phyloP scores from a whole-genome alignment of 169 alveolate species.

The Gregarina niphandrodes region DNA sequence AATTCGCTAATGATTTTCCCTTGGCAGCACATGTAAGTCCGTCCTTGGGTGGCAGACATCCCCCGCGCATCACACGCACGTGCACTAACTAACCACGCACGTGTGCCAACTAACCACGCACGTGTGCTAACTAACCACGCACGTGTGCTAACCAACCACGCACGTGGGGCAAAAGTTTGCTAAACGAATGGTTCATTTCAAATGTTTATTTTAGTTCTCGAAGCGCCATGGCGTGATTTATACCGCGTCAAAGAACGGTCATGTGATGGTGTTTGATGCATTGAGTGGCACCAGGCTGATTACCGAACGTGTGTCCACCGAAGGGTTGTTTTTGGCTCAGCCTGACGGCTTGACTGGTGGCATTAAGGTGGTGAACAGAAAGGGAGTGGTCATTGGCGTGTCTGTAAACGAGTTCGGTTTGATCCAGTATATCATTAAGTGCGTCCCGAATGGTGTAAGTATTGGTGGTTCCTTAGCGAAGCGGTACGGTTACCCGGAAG shows the following conservation, averaged over 20 bases:
- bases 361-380: constrained; percentile 25
- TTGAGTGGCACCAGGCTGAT: background rate
- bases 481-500: constrained; percentile 21
- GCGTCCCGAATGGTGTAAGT: background rate
- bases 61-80: no score
- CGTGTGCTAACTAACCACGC: no score
- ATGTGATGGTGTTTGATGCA: background rate
- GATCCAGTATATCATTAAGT: background rate
- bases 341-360: constrained; percentile 27
- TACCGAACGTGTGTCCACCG: background rate
- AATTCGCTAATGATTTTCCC: background rate
- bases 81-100: no score
- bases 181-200: background rate
- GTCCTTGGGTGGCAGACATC: no score
- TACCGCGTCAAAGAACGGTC: background rate
- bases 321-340: background rate
- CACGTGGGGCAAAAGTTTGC: no score
- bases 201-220: background rate
- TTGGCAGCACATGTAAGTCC: background rate
- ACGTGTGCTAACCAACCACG: no score
- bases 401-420: constrained; percentile 2
- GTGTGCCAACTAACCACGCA: no score
- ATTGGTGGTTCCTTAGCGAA: constrained; percentile 5
- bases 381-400: no score
- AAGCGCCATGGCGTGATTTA: background rate